Evolutionary conservation across 2,329 filamentous ascomycete genomes (phyloP), one percentile per base, ranked within the genome.

Genomic region (Paraphoma sp.): DNA sequence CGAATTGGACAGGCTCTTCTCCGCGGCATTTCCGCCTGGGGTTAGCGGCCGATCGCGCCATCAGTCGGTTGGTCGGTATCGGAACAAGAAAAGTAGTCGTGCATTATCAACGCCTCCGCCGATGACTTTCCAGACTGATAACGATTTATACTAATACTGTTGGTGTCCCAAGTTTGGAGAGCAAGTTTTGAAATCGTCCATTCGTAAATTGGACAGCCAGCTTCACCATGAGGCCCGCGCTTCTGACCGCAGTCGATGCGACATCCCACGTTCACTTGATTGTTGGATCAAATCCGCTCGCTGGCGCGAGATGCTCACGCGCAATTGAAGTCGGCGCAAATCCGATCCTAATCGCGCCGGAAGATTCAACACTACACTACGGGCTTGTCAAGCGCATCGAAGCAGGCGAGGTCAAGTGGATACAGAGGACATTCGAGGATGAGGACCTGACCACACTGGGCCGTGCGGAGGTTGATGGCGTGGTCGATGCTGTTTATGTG

Each of bases 401-500:
- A 52, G 83, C 85, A 10, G 86, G 87, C 53, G 79, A 86, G 58
- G 84, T 93, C 6, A 77, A 84, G 61, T 92, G 90, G 89, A 69
- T 88, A 30, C 81, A 84, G 64, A 85, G 86, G 56, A 72, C 80
- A 0, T 96, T 97, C 66, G 75, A 85, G 48, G 89, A 94, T 38
- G 78, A 80, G 0, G 90, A 97, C 72, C 76, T 97, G 51, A 87
- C 87, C 41, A 87, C 82, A 1, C 80, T 97, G 2, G 95, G 95
- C n/a, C 85, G 95, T 49, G 83, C 87, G 41, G 92, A 96, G 55
- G 88, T 97, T 9, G 88, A 86, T 60, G 72, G 80, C 51, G 86
- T 96, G 4, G 94, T 97, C 14, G 95, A 99, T 76, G 90, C 91
- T 53, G 95, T 99, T 40, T 98, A 98, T 76, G 88, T 98, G 38